Conservation (phyloP, 1,284 basidiomycete genomes). For the Blastosporella zonata region DNA sequence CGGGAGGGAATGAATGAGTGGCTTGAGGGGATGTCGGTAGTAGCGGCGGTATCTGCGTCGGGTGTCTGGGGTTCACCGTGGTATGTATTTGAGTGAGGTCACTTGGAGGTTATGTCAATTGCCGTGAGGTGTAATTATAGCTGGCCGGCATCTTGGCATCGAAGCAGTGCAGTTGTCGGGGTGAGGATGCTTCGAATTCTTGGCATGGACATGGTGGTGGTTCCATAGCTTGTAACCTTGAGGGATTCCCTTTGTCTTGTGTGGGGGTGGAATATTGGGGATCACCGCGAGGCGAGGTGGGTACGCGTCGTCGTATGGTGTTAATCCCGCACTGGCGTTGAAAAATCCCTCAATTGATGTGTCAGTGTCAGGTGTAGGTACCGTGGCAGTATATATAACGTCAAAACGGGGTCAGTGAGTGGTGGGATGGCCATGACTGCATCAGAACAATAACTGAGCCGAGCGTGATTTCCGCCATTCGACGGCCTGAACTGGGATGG, state of each 20-base stretch:
- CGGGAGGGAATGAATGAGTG: no score
- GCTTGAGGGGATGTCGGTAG: no score
- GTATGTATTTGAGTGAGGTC: background rate
- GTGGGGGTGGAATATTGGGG: background rate
- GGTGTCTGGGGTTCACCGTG: background rate
- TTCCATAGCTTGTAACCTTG: background rate
- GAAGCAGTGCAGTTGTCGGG: no score
- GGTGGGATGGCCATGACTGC: no score
- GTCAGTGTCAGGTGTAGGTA: background rate
- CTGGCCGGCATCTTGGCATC: background rate
- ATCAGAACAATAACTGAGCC: background rate
- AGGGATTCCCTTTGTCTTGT: background rate
- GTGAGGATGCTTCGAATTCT: background rate
- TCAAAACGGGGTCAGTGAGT: no score
- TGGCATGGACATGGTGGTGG: background rate
- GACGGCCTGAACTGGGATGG: no score
- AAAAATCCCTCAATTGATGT: background rate
- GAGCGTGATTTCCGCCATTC: conserved; percentile 8
- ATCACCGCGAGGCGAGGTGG: background rate
- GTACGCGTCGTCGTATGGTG: background rate
- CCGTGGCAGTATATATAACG: no score
- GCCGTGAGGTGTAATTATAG: background rate
- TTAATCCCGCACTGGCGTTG: background rate
- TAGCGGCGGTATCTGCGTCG: background rate
- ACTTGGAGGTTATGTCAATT: background rate